These are phyloP conservation scores for Populus pruinosa DNA, from an alignment of 345 rosid genomes.

Conservation along the genomic window DNA sequence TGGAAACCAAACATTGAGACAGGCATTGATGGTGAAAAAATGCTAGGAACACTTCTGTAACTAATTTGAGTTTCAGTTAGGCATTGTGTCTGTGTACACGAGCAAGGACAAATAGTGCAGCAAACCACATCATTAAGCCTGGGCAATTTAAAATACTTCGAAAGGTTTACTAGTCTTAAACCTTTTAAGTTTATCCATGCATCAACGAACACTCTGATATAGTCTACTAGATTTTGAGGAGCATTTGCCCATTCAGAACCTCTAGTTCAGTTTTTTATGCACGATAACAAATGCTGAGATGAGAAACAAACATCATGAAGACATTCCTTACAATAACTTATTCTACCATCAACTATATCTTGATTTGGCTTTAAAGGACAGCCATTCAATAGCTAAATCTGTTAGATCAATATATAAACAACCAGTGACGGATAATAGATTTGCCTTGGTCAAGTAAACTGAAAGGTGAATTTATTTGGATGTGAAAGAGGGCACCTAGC, in stretches of 20 bases:
- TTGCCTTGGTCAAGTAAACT: conserved; percentile 3
- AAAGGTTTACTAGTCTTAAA: not conserved
- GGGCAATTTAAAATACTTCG: no score
- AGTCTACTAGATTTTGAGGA: not conserved
- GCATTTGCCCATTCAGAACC: not conserved
- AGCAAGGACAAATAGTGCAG: not conserved
- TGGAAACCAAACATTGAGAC: not conserved
- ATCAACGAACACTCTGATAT: not conserved
- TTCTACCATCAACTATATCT: not conserved
- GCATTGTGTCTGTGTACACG: not conserved
- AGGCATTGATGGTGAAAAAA: not conserved
- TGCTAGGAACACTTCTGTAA: not conserved
- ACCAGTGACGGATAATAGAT: not conserved
- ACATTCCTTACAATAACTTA: not conserved
- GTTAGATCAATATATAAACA: not conserved
- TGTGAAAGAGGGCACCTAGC: conserved; percentile 1
- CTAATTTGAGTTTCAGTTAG: not conserved
- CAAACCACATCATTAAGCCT: not conserved
- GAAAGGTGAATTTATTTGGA: conserved; percentile 3
- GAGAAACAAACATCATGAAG: not conserved
- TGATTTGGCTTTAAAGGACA: not conserved
- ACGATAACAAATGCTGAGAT: not conserved
- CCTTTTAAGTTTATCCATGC: not conserved
- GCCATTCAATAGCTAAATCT: not conserved
- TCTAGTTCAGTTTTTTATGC: not conserved